Evolutionary conservation across 805 yeast genomes (phyloP), one percentile per base, ranked within the genome.

Genomic region (Zygoascus tannicola): DNA sequence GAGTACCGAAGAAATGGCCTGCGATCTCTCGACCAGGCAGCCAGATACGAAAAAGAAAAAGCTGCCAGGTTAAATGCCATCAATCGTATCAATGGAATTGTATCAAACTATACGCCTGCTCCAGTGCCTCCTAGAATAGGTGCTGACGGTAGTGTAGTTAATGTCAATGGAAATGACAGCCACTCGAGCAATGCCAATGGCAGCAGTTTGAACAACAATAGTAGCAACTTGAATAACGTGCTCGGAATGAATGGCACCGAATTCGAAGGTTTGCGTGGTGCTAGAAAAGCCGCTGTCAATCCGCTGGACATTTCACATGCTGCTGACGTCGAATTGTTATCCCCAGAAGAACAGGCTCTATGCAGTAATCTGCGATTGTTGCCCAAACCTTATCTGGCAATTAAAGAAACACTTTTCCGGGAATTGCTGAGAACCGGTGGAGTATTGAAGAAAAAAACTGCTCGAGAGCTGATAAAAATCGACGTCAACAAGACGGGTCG

Each of bases 341-440:
- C 94, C 1, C 75, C 78, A n/a, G 95, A 85, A 44, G 99, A 92
- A 59, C 90, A 82, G 59, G 78, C 76, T 44, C 65, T 92, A 38
- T 94, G 98, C 65, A 72, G 88, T 3, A 82, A 78, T 40, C 69
- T 94, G 49, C 76, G 94, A 50, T 81, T 94, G 8, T 65, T 83
- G 45, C 98, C 99, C 14, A 90, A 92, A 60, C 94, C 97, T 2
- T 92, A 90, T 57, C 67, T 92, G 48, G 95, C 94, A 2, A 85
- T 92, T 50, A 92, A 92, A 58, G 95, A 85, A 59, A 78, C 85
- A 2, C 63, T 92, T 44, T 86, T 92, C 69, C 76, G 94, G 54
- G 96, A 88, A 58, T 76, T 94, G 26, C 67, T 88, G 33, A 79
- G 85, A 52, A 80, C 83, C 35, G 94, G 94, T 33, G 97, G 97